A percentile compares a stretch with the other conserved stretches of the same genome.
Evolutionary conservation across 2,329 filamentous ascomycete genomes (phyloP).

Genomic region (Phyllosticta citriasiana): DNA sequence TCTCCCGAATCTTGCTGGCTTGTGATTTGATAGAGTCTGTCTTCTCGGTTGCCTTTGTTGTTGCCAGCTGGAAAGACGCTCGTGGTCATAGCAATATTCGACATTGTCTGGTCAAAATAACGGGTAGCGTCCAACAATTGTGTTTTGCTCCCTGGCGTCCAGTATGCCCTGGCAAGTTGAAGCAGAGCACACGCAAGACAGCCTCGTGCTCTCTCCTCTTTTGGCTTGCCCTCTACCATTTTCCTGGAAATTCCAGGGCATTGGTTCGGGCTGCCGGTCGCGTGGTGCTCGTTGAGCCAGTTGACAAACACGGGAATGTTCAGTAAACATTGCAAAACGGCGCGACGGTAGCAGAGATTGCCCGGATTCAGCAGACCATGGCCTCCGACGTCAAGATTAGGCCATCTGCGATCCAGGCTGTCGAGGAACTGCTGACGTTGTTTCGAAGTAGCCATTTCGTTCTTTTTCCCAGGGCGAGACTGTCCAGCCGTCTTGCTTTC

Average conservation of each 20-base stretch:
- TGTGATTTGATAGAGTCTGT: background rate
- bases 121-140: background rate
- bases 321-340: constrained; percentile 12
- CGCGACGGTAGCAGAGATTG: constrained; percentile 15
- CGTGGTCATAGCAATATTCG: background rate
- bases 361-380: constrained; percentile 13
- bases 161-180: constrained; percentile 1
- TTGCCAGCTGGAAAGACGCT: background rate
- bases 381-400: background rate
- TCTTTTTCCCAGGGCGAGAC: background rate
- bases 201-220: background rate
- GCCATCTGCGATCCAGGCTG: background rate
- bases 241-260: background rate
- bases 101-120: background rate
- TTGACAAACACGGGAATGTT: constrained; percentile 13
- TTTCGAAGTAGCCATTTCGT: background rate
- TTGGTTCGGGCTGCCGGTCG: background rate
- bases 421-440: background rate
- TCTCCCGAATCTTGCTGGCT: background rate
- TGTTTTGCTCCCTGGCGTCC: background rate
- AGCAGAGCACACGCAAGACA: constrained; percentile 5
- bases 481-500: background rate
- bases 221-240: background rate
- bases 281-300: constrained; percentile 10
- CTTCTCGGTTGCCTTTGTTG: background rate